Evolutionary conservation across 805 yeast genomes (phyloP).

Genomic region (Candida hispaniensis): DNA sequence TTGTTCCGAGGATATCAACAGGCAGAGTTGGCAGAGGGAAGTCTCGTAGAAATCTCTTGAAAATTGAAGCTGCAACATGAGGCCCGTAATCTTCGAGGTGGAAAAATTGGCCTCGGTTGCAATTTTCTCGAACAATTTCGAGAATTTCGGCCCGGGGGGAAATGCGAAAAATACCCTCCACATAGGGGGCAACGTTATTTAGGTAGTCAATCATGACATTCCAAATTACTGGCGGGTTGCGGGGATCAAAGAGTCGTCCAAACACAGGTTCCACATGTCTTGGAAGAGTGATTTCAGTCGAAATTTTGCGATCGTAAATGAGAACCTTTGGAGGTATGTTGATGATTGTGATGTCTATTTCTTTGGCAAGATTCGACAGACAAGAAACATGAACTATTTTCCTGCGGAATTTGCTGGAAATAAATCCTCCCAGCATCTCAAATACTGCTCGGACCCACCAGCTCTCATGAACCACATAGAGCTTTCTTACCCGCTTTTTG

Average conservation of each 20-base stretch:
- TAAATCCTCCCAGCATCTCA: constrained; percentile 56
- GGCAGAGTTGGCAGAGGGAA: constrained; percentile 48
- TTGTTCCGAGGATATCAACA: too few relatives aligned
- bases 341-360: constrained; percentile 63
- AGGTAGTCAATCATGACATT: constrained; percentile 20
- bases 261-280: constrained; percentile 29
- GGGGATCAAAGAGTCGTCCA: constrained; percentile 23
- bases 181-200: constrained; percentile 5
- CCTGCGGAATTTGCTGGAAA: constrained; percentile 37
- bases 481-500: constrained; percentile 44
- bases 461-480: constrained; percentile 79
- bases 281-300: constrained; percentile 42
- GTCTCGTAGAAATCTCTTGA: constrained; percentile 39
- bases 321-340: constrained; percentile 70
- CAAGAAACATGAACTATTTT: constrained; percentile 39
- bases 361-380: constrained; percentile 44
- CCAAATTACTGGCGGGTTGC: constrained; percentile 30
- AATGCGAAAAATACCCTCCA: constrained; percentile 22
- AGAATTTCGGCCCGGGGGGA: constrained; percentile 23
- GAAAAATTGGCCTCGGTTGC: constrained; percentile 41
- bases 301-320: constrained; percentile 48
- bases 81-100: constrained; percentile 50
- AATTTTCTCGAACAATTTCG: constrained; percentile 27
- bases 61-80: constrained; percentile 37
- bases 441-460: constrained; percentile 77